Evolutionary conservation across 2,329 filamentous ascomycete species (phyloP).

Genomic region (Penicillium sp.): DNA sequence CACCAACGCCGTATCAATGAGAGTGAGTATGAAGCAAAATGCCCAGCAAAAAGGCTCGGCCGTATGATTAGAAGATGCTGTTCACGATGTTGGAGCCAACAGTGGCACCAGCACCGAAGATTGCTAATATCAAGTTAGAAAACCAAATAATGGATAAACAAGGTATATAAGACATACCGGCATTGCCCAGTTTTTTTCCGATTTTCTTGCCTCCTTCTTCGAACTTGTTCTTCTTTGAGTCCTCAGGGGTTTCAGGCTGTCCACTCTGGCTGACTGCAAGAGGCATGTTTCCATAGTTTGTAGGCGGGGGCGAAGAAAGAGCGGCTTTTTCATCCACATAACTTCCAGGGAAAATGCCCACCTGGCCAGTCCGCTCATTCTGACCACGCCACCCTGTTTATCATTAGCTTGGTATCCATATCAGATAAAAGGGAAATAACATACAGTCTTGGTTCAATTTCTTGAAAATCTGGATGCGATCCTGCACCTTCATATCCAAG

Average conservation of each 20-base stretch:
- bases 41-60: background rate
- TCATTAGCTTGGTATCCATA: constrained; percentile 12
- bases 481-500: constrained; percentile 74
- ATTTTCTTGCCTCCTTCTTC: constrained; percentile 86
- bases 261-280: constrained; percentile 67
- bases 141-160: background rate
- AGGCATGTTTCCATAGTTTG: constrained; percentile 61
- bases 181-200: constrained; percentile 86
- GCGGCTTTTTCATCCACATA: constrained; percentile 70
- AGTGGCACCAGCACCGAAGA: constrained; percentile 90
- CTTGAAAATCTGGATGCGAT: constrained; percentile 75
- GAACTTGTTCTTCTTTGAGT: constrained; percentile 59
- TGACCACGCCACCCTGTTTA: constrained; percentile 70
- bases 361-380: constrained; percentile 75
- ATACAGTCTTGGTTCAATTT: constrained; percentile 92
- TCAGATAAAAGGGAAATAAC: constrained; percentile 13
- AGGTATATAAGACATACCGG: constrained; percentile 40
- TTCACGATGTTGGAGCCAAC: constrained; percentile 89
- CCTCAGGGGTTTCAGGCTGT: constrained; percentile 42
- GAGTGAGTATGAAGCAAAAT: constrained; percentile 11
- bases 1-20: constrained; percentile 37
- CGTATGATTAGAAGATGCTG: constrained; percentile 68
- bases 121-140: constrained; percentile 54
- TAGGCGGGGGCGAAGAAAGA: constrained; percentile 39
- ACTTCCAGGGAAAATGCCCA: constrained; percentile 92